Percentiles rank a stretch among this genome's conserved stretches.
Evolutionary conservation across 202 grass and related monocot genomes (phyloP).

Genomic region (Zizania palustris): DNA sequence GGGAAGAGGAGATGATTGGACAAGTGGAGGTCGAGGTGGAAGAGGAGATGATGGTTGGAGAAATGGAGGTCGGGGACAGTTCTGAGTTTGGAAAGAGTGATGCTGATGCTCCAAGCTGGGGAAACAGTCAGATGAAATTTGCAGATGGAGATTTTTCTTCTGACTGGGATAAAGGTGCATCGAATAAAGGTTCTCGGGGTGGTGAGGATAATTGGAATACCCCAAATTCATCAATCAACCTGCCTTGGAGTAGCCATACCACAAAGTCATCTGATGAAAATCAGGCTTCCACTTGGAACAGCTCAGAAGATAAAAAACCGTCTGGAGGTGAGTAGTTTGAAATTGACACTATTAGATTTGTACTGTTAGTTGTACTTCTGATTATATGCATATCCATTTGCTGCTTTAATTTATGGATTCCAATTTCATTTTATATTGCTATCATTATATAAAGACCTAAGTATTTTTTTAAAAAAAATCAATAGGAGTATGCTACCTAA

Average conservation of each 20-base stretch:
- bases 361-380: slow-evolving; percentile 24
- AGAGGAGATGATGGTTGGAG: slow-evolving; percentile 50
- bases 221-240: slow-evolving; percentile 32
- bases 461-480: not conserved
- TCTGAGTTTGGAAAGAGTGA: slow-evolving; percentile 51
- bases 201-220: slow-evolving; percentile 51
- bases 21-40: slow-evolving; percentile 38
- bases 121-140: slow-evolving; percentile 38
- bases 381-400: slow-evolving; percentile 5
- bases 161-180: slow-evolving; percentile 38
- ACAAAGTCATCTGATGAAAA: slow-evolving; percentile 48
- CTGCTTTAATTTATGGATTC: not conserved
- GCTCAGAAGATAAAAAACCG: slow-evolving; percentile 33
- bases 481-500: not conserved
- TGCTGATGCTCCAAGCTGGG: slow-evolving; percentile 53
- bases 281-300: slow-evolving; percentile 48
- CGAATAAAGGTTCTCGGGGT: slow-evolving; percentile 42
- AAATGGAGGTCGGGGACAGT: slow-evolving; percentile 40
- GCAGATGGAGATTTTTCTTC: slow-evolving; percentile 43
- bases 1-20: slow-evolving; percentile 58
- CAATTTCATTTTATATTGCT: slow-evolving; percentile 1
- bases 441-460: not conserved
- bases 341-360: slow-evolving; percentile 17
- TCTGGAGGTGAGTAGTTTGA: slow-evolving; percentile 47
- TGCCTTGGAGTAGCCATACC: slow-evolving; percentile 40